Conservation (phyloP, 2,329 filamentous ascomycete genomes). For the Talaromyces sp. region DNA sequence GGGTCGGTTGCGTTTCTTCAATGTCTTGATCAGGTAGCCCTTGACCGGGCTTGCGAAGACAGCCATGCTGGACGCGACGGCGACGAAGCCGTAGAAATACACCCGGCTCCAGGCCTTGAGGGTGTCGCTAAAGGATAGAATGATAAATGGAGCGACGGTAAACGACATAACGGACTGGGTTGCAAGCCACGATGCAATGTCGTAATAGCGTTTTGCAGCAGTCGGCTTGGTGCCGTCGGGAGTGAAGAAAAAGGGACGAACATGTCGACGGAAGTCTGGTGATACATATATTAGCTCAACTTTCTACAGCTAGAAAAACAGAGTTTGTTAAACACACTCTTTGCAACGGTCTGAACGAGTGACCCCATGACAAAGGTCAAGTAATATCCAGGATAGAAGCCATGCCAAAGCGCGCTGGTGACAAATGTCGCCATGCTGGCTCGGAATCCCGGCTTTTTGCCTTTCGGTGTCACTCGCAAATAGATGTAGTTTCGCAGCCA, state of each 20-base stretch:
- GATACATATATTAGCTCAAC: conserved; percentile 8
- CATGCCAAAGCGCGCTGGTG: conserved; percentile 96
- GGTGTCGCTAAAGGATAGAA: conserved; percentile 67
- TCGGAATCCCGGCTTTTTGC: conserved; percentile 93
- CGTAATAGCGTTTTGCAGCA: conserved; percentile 77
- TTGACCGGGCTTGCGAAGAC: conserved; percentile 82
- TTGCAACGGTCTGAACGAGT: conserved; percentile 87
- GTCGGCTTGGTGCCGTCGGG: conserved; percentile 65
- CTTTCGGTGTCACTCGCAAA: conserved; percentile 85
- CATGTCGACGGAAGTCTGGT: conserved; percentile 76
- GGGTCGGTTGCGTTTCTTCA: conserved; percentile 52
- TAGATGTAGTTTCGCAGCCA: conserved; percentile 97
- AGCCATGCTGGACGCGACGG: conserved; percentile 58
- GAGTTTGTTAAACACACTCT: conserved; percentile 60
- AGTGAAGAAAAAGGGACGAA: conserved; percentile 89
- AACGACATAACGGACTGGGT: conserved; percentile 85
- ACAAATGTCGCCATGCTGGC: conserved; percentile 90
- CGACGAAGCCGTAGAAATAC: conserved; percentile 79
- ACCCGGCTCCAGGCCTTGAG: conserved; percentile 75
- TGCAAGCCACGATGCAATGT: conserved; percentile 65
- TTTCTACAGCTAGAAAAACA: conserved; percentile 8
- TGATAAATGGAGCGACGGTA: conserved; percentile 74
- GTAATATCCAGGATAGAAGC: conserved; percentile 96
- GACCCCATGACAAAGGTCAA: conserved; percentile 82
- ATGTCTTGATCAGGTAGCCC: conserved; percentile 47